These are phyloP conservation scores for Withania somnifera DNA, from an alignment of 305 asterid species.

Conservation along the genomic window DNA sequence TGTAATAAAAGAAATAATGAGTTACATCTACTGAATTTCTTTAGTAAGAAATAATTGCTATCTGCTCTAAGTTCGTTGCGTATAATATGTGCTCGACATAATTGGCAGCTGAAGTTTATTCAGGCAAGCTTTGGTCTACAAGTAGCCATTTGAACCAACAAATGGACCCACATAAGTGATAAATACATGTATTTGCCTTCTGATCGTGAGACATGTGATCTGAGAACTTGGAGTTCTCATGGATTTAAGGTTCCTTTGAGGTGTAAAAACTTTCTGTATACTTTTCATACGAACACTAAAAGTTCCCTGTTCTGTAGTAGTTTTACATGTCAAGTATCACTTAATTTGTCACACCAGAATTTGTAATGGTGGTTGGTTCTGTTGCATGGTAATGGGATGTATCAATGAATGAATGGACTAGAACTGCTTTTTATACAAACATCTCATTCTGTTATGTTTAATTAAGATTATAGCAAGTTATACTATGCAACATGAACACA, in stretches of 20 bases:
- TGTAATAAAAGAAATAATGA: not conserved
- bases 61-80: not conserved
- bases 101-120: not conserved
- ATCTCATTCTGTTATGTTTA: not conserved
- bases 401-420: not conserved
- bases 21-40: not conserved
- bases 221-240: not conserved
- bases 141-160: not conserved
- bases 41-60: not conserved
- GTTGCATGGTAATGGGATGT: not conserved
- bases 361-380: not conserved
- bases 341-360: not conserved
- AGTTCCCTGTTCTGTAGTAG: not conserved
- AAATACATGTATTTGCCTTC: not conserved
- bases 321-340: not conserved
- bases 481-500: not conserved
- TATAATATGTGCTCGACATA: not conserved
- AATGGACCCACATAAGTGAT: not conserved
- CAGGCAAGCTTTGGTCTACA: not conserved
- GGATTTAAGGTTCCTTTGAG: no score
- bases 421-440: not conserved
- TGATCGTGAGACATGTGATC: not conserved
- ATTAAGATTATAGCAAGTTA: not conserved
- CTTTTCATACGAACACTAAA: no score
- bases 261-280: no score